Evolutionary conservation across 1,139 yeast genomes (phyloP), one percentile per base, ranked within the genome.

Genomic region (Protomyces arabidopsidicola): DNA sequence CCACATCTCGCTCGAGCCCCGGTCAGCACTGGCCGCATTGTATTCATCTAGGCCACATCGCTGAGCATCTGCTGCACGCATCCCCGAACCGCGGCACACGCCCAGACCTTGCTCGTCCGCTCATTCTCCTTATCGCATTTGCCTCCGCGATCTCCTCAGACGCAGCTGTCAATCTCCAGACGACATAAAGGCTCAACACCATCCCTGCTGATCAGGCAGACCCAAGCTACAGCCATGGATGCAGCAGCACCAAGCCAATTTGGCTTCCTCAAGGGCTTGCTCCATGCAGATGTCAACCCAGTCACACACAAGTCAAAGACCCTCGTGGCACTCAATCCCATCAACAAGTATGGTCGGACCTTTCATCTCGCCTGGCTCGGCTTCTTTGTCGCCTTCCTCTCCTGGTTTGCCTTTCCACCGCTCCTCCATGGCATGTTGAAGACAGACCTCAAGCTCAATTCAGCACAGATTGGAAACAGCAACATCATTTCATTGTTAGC

Each of bases 381-480:
- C 0, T 74, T 74, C 63, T 72, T 74, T 64, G 75, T 74, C 12
- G 74, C 75, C 10, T 74, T 74, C 65, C 67, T 74, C 4, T 73
- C 76, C 3, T 74, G 77, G 77, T 74, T 74, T 66, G 76, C 76
- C 2, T 74, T 74, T 66, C 76, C 77, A 2, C 77, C 77, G 14
- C 68, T 75, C 36, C 65, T 74, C 55, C 63, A 60, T 42, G 68
- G 71, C 9, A 66, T 70, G 24, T 70, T 75, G 53, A 69, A 69
- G 50, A 65, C 60, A 10, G 75, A 73, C 64, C 66, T 75, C 34
- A 56, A 69, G 1, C 65, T 75, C 48, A 70, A 74, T 2, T 68
- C 75, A 1, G 66, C 68, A 10, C 74, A 74, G 38, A 71, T 74
- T 52, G 73, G 75, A 38, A 73, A 75, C 66, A 70, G 74, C 54